Evolutionary conservation across 441 rosid genomes (phyloP).

Genomic region (Corymbia citriodora): DNA sequence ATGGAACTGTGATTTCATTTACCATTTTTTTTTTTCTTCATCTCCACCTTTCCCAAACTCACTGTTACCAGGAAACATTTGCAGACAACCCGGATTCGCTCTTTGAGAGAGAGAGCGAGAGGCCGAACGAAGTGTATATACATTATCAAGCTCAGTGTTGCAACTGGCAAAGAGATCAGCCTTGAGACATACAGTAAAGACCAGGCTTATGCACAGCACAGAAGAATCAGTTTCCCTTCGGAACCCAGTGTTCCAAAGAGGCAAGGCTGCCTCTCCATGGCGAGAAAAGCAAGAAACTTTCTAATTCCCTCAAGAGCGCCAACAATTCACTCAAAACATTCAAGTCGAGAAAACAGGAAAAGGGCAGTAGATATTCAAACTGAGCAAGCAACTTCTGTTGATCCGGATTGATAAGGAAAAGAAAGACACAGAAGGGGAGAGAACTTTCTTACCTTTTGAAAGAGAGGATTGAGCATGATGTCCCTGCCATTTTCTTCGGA

Average conservation of each 20-base stretch:
- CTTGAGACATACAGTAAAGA: not conserved
- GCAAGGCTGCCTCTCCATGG: not conserved
- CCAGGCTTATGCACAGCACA: not conserved
- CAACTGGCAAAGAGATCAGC: not conserved
- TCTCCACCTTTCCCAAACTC: not conserved
- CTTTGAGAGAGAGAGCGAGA: not conserved
- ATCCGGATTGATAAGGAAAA: not conserved
- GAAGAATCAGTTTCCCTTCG: not conserved
- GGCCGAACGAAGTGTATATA: not conserved
- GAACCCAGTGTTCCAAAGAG: not conserved
- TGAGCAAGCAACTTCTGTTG: not conserved
- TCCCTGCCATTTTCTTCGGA: constrained; percentile 51
- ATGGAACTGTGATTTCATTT: not conserved
- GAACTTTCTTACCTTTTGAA: constrained; percentile 34
- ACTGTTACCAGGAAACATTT: not conserved
- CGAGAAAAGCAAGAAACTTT: not conserved
- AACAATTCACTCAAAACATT: not conserved
- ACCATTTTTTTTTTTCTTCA: not conserved
- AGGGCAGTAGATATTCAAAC: not conserved
- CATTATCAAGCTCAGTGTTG: not conserved
- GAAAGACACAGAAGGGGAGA: not conserved
- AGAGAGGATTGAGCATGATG: constrained; percentile 43
- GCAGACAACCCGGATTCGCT: not conserved
- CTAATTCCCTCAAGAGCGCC: not conserved
- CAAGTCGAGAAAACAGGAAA: not conserved